These are phyloP conservation scores for Cubamyces sp. DNA, from an alignment of 768 basidiomycete species.

Conservation along the genomic window DNA sequence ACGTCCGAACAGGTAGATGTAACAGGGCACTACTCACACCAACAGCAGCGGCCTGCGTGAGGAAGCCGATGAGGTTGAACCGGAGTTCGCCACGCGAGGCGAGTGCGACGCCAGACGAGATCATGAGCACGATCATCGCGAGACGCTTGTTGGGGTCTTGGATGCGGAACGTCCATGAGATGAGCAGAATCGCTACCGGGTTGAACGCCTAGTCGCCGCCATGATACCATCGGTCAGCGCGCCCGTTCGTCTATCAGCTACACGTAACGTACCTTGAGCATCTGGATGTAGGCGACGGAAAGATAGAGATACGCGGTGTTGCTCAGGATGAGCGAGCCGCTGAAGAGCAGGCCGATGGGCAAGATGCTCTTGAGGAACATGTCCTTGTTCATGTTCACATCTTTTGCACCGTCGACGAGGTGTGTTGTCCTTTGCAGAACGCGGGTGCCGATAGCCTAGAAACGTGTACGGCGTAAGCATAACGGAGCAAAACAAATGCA, in stretches of 20 bases:
- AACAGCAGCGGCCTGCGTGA: constrained; percentile 87
- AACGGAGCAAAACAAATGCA: no score
- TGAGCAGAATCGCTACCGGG: constrained; percentile 88
- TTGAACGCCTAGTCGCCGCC: constrained; percentile 71
- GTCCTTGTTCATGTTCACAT: constrained; percentile 77
- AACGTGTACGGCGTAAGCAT: neutral
- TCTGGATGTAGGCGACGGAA: constrained; percentile 93
- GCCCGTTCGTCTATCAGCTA: neutral
- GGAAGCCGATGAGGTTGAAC: constrained; percentile 87
- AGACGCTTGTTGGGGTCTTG: constrained; percentile 86
- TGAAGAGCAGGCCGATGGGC: constrained; percentile 93
- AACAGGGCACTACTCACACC: constrained; percentile 53
- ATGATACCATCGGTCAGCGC: neutral
- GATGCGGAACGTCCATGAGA: constrained; percentile 89
- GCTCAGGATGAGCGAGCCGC: constrained; percentile 85
- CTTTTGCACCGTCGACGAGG: constrained; percentile 77
- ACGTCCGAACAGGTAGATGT: neutral
- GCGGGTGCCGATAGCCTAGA: constrained; percentile 80
- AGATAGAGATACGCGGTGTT: constrained; percentile 94
- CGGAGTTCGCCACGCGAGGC: constrained; percentile 87
- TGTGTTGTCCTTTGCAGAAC: constrained; percentile 80
- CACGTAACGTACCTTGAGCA: constrained; percentile 75
- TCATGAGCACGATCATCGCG: constrained; percentile 84
- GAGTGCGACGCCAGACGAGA: constrained; percentile 87
- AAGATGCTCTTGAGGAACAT: constrained; percentile 86